Evolutionary conservation across 331 rosid genomes (phyloP), one percentile per base, ranked within the genome.

Genomic region (Prunus yedoensis): DNA sequence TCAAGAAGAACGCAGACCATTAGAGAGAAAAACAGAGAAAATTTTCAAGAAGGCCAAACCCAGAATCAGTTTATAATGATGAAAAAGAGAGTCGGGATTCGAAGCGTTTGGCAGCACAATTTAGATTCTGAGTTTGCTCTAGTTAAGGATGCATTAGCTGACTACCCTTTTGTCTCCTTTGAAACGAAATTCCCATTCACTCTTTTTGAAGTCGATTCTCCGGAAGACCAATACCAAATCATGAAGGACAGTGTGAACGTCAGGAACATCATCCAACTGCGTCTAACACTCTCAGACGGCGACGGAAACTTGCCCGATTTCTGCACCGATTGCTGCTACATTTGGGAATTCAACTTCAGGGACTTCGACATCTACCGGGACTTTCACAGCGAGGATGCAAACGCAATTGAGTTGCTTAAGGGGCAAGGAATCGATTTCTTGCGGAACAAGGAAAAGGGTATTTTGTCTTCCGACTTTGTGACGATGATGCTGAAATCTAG

Each of bases 291-390:
- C 5, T 70, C 62, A 8, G 80, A 58, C 47, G 8, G 5, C 1
- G 1, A 23, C 3, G 79, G 74, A 21, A 23, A 66, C 67, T 3
- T 71, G 3, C 75, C 75, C 28, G 12, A 7, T 32, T 41, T 71
- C 4, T 61, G 74, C 12, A 70, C 63, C 13, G 20, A 30, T 5
- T 20, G 28, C 73, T 38, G 41, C 14, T 53, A 30, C 79, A 49
- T 60, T 8, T 68, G 75, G 80, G 75, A 77, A 50, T 77, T 77
- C 74, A 77, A 77, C 47, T 68, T 77, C 68, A 20, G 67, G 28
- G 80, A 77, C 23, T 77, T 77, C 20, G 80, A 77, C 25, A 11
- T 76, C 27, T 25, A 46, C 10, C 60, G n/a, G 10, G 66, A 68
- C n/a, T 8, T 16, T 23, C 62, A 59, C 11, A 35, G 27, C n/a